Base-by-base conservation (phyloP, 495 filamentous ascomycete species). In the Daldinia grandis region DNA sequence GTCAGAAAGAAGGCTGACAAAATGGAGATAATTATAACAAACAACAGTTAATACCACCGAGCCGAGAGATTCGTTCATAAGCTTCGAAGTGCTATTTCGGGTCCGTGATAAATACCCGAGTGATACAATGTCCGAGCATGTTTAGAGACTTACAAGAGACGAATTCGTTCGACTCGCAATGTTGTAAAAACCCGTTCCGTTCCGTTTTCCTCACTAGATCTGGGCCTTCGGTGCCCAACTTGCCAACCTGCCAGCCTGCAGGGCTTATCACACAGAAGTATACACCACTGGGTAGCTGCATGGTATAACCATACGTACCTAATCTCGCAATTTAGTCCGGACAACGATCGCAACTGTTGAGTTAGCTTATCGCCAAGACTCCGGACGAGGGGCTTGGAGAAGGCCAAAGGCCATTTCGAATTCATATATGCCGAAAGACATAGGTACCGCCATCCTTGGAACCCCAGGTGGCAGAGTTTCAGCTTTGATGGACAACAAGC, bases 31-130 rank as follows among this genome's bases (percentile, higher is more conserved):
- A 28, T 30, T 28, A 53, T 30, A 30, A n/a, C 49, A 15, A 28
- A n/a, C 17, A 30, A 9, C 10, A 4, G 14, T 24, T 6, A 25
- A 53, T 4, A 17, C 8, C 4, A 47, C 42, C 17, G 42, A 17
- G 24, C 49, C 30, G 49, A 28, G 49, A 53, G 25, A 53, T 53
- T 53, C 27, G 49, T 53, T 30, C 5, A 53, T 12, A 53, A 53
- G 5, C 30, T 53, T 27, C 49, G 49, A 53, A 19, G 15, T n/a
- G 10, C 30, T 24, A 30, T 30, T 15, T 53, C 49, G 49, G 25
- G 15, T 53, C 21, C 27, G 49, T 30, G 49, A 53, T 47, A 24
- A 47, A 47, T 47, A 47, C 9, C 42, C 9, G 19, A 47, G 17
- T 19, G n/a, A 47, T 3, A 21, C 2, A 8, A 21, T 9, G 1